Conservation (phyloP, 176 grass and related monocot genomes). For the Pontederia paniculata region DNA sequence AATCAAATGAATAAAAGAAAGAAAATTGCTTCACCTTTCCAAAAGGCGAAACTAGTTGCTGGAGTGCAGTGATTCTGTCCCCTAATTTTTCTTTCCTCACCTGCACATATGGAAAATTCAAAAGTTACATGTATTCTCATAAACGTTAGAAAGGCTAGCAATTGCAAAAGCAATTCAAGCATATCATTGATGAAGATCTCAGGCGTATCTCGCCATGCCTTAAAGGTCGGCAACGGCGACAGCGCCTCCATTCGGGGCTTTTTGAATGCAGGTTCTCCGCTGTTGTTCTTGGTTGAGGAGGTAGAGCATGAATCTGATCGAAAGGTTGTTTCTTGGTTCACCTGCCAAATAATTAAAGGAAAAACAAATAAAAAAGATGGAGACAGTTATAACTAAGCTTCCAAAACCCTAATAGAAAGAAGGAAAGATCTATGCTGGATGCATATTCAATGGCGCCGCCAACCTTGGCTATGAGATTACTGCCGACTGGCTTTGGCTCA, state of each 20-base stretch:
- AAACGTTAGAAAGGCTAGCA: neutral
- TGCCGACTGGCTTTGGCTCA: constrained; percentile 15
- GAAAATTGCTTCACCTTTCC: constrained; percentile 64
- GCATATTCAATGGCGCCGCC: neutral
- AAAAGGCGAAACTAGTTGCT: constrained; percentile 97
- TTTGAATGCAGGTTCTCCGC: constrained; percentile 29
- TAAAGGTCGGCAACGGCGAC: constrained; percentile 66
- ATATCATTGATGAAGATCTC: constrained; percentile 14
- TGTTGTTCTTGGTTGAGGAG: constrained; percentile 24
- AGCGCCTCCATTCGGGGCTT: constrained; percentile 42
- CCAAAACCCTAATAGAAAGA: neutral
- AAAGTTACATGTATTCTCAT: neutral
- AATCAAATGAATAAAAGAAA: neutral
- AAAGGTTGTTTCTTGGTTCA: neutral
- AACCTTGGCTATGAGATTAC: constrained; percentile 28
- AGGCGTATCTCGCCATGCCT: constrained; percentile 26
- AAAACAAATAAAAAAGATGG: neutral
- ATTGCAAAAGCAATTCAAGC: neutral
- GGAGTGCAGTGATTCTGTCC: constrained; percentile 97
- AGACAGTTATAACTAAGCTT: neutral
- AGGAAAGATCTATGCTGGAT: neutral
- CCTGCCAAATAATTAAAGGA: neutral
- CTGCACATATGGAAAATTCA: constrained; percentile 19
- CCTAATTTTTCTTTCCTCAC: constrained; percentile 96
- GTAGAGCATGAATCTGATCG: constrained; percentile 38